phyloP scores from a whole-genome alignment of 495 filamentous ascomycete genomes.

The Xylaria curta region DNA sequence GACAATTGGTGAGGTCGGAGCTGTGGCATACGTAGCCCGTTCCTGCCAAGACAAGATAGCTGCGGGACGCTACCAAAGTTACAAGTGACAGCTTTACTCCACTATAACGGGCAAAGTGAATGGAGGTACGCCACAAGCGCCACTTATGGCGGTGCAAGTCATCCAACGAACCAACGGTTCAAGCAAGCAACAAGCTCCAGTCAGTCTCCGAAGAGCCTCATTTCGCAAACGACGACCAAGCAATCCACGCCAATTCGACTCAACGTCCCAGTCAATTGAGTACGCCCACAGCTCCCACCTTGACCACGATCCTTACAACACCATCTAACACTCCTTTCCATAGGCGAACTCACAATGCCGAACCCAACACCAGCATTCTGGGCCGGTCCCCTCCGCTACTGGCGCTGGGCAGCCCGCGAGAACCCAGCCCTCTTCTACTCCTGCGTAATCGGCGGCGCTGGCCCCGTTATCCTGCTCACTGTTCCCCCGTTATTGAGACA shows the following conservation, averaged over 20 bases:
- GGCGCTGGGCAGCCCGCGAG: conserved; percentile 84
- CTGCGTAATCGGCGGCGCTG: conserved; percentile 70
- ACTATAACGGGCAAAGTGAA: neutral
- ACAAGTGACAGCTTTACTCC: neutral
- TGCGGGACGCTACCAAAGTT: neutral
- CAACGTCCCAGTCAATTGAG: conserved; percentile 31
- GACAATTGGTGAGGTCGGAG: conserved; percentile 28
- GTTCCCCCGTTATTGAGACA: conserved; percentile 71
- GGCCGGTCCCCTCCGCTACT: conserved; percentile 77
- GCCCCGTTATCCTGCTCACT: conserved; percentile 69
- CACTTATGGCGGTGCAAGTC: conserved; percentile 13
- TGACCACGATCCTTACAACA: neutral
- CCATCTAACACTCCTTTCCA: neutral
- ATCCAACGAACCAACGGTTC: neutral
- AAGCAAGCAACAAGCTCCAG: neutral
- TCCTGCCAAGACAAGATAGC: conserved; percentile 38
- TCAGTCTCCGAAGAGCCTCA: conserved; percentile 15
- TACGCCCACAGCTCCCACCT: neutral
- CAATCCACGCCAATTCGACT: conserved; percentile 25
- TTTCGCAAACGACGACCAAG: neutral
- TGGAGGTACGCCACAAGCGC: neutral
- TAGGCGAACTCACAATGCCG: conserved; percentile 58
- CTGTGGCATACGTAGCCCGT: conserved; percentile 46
- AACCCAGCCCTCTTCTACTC: conserved; percentile 90
- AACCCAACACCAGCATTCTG: conserved; percentile 75